These are phyloP conservation scores for Diaporthe sp. DNA, from an alignment of 2,329 filamentous ascomycete species.

Conservation along the genomic window DNA sequence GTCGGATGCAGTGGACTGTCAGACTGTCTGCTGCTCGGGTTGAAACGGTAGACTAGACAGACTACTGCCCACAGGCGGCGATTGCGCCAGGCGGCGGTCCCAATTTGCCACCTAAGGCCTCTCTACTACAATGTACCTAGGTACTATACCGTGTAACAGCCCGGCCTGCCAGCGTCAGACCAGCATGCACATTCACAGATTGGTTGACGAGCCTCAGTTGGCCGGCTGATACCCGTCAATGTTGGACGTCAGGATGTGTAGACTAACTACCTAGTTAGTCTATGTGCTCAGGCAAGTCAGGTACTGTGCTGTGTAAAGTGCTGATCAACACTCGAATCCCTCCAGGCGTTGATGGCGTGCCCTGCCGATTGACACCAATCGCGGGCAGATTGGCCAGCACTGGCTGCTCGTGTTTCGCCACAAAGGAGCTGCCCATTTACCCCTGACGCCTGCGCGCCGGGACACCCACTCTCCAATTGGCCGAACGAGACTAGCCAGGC, in stretches of 20 bases:
- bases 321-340: background rate
- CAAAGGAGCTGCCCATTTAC: conserved; percentile 15
- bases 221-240: background rate
- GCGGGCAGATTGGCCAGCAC: background rate
- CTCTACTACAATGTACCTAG: background rate
- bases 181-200: background rate
- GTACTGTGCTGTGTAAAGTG: background rate
- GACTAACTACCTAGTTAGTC: too few relatives aligned
- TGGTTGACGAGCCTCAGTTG: background rate
- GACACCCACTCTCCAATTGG: background rate
- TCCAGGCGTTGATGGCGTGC: background rate
- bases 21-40: background rate
- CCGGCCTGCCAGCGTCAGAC: background rate
- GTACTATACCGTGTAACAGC: background rate
- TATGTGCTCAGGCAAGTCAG: too few relatives aligned
- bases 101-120: conserved; percentile 5
- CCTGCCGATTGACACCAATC: background rate
- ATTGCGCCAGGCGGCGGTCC: conserved; percentile 9
- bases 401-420: conserved; percentile 26
- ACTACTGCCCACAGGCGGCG: background rate
- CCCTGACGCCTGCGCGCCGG: conserved; percentile 6
- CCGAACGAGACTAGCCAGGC: conserved; percentile 1
- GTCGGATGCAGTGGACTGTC: background rate
- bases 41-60: background rate
- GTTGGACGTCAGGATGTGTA: background rate